These are phyloP conservation scores for Mycosphaerella arachidis DNA, from an alignment of 2,329 filamentous ascomycete genomes.

Conservation along the genomic window DNA sequence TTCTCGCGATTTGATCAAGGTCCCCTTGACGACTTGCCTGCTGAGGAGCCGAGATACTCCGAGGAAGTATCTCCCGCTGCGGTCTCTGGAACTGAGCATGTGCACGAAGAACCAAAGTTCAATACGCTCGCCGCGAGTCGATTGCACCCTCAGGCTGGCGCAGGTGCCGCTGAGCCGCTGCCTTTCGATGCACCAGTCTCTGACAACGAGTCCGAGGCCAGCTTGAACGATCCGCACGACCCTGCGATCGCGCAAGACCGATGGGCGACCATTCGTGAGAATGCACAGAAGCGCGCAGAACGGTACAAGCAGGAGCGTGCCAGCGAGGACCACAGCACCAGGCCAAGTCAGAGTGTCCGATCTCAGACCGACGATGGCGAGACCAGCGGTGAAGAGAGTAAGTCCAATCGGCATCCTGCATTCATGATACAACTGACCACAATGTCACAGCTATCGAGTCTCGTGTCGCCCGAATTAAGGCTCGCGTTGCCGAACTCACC, in stretches of 20 bases:
- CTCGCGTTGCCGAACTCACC: constrained; percentile 89
- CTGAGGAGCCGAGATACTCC: constrained; percentile 60
- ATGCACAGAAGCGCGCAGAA: constrained; percentile 73
- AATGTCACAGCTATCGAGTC: constrained; percentile 78
- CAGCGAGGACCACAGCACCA: constrained; percentile 59
- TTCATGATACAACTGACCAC: constrained; percentile 7
- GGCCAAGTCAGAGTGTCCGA: constrained; percentile 51
- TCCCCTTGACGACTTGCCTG: constrained; percentile 78
- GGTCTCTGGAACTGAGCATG: background rate
- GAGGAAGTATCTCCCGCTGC: constrained; percentile 17
- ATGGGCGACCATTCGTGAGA: constrained; percentile 95
- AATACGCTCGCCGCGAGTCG: constrained; percentile 16
- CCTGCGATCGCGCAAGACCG: constrained; percentile 59
- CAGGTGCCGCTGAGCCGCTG: constrained; percentile 8
- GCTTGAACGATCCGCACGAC: constrained; percentile 35
- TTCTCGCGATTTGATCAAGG: constrained; percentile 79
- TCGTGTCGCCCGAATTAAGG: constrained; percentile 94
- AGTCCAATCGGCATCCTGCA: constrained; percentile 39
- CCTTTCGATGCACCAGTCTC: constrained; percentile 9
- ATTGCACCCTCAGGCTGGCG: constrained; percentile 14
- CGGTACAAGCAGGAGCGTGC: constrained; percentile 39
- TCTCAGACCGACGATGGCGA: constrained; percentile 67
- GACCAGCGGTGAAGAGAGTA: constrained; percentile 92
- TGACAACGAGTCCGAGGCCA: constrained; percentile 36
- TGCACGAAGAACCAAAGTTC: constrained; percentile 17